phyloP scores from a whole-genome alignment of 2,329 filamentous ascomycete genomes.

The Alternaria hordeiaustralica region DNA sequence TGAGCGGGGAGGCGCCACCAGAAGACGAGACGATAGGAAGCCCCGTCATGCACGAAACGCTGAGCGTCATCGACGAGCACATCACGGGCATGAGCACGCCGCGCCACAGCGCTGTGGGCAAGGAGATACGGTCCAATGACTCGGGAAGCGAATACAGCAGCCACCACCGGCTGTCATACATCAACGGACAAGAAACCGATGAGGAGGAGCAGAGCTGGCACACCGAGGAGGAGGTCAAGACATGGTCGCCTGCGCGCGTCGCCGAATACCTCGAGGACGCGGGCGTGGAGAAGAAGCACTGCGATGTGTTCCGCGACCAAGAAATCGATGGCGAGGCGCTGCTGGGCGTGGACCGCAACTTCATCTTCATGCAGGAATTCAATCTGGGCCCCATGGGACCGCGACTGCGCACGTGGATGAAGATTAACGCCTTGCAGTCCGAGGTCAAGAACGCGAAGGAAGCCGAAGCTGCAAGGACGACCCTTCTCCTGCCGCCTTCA shows the following conservation, averaged over 20 bases:
- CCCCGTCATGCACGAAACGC: slow-evolving; percentile 89
- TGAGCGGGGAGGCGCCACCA: slow-evolving; percentile 45
- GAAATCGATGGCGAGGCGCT: slow-evolving; percentile 95
- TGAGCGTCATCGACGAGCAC: slow-evolving; percentile 96
- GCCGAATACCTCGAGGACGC: slow-evolving; percentile 86
- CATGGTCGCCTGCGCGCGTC: slow-evolving; percentile 82
- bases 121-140: slow-evolving; percentile 68
- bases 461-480: slow-evolving; percentile 40
- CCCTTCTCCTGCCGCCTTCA: slow-evolving; percentile 45
- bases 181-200: slow-evolving; percentile 92
- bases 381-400: slow-evolving; percentile 90
- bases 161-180: slow-evolving; percentile 83
- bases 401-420: slow-evolving; percentile 93
- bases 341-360: slow-evolving; percentile 92
- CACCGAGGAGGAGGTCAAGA: slow-evolving; percentile 74
- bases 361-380: slow-evolving; percentile 93
- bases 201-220: slow-evolving; percentile 82
- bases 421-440: slow-evolving; percentile 89
- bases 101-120: slow-evolving; percentile 59
- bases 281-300: slow-evolving; percentile 87
- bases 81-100: slow-evolving; percentile 83
- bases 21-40: slow-evolving; percentile 61
- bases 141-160: slow-evolving; percentile 92
- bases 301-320: slow-evolving; percentile 92
- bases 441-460: slow-evolving; percentile 70